A percentile compares a stretch with the other conserved stretches of the same genome.
Conservation (phyloP, 208 protist genomes). For the Leishmania amazonensis region DNA sequence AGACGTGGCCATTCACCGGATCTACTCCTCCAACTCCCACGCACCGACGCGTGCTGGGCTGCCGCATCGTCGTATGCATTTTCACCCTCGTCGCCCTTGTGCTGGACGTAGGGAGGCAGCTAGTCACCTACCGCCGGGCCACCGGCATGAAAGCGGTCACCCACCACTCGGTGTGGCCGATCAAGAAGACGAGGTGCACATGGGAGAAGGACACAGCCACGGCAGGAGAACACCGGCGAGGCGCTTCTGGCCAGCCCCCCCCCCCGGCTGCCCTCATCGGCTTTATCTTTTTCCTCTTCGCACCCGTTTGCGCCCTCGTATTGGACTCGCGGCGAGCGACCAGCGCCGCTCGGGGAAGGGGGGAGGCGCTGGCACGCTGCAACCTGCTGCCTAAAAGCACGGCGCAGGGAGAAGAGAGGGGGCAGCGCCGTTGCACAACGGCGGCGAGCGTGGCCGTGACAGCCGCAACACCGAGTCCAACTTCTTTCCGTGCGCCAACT, state of each 20-base stretch:
- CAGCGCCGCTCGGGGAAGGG: neutral
- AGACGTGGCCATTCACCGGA: conserved; percentile 11
- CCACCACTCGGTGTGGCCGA: conserved; percentile 13
- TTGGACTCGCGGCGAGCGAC: neutral
- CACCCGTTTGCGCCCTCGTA: conserved; percentile 11
- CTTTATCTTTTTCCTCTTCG: conserved; percentile 16
- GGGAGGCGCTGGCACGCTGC: neutral
- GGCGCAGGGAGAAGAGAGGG: neutral
- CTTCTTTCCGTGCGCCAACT: conserved; percentile 13
- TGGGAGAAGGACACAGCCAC: neutral
- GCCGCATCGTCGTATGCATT: conserved; percentile 2
- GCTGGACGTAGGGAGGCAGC: conserved; percentile 5
- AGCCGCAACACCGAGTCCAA: neutral
- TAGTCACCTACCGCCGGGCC: conserved; percentile 1
- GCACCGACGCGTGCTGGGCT: conserved; percentile 3
- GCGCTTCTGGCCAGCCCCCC: conserved; percentile 1
- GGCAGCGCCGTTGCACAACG: neutral
- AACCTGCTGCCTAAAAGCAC: neutral
- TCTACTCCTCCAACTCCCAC: conserved; percentile 1
- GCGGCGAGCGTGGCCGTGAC: neutral
- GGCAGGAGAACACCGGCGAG: neutral
- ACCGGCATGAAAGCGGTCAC: neutral
- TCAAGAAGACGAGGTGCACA: neutral
- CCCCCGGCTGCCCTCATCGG: neutral
- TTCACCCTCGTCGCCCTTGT: conserved; percentile 6